These are phyloP conservation scores for Phytophthora citrophthora DNA, from an alignment of 352 stramenopile species.

Conservation along the genomic window DNA sequence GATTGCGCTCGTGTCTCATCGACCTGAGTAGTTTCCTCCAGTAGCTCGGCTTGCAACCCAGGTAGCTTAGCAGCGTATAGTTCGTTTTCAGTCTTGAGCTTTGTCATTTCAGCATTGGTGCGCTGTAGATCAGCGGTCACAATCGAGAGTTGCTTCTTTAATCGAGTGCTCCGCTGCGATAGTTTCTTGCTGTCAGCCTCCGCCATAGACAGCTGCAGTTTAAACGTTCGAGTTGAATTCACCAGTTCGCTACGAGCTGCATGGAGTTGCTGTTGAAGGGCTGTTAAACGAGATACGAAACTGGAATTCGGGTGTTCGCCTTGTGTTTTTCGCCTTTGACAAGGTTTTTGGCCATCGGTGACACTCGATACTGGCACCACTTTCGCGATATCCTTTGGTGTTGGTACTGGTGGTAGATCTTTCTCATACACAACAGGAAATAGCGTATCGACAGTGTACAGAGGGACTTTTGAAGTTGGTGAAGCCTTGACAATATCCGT, in stretches of 20 bases:
- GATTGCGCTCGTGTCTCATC: constrained; percentile 55
- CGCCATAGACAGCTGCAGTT: constrained; percentile 42
- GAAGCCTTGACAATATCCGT: neutral
- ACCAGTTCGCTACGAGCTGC: constrained; percentile 13
- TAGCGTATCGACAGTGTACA: constrained; percentile 45
- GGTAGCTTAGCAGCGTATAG: constrained; percentile 56
- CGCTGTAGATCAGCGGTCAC: constrained; percentile 45
- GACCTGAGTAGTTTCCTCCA: constrained; percentile 50
- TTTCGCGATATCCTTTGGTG: neutral
- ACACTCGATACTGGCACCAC: constrained; percentile 3
- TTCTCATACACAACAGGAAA: constrained; percentile 54
- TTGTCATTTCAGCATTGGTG: constrained; percentile 43
- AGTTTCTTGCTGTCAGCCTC: constrained; percentile 51
- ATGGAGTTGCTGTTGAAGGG: constrained; percentile 26
- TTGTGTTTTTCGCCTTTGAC: constrained; percentile 5
- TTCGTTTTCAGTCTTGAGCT: constrained; percentile 58
- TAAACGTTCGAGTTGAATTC: constrained; percentile 27
- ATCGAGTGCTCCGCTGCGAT: constrained; percentile 44
- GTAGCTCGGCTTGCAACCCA: constrained; percentile 50
- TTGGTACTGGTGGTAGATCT: neutral
- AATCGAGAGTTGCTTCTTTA: constrained; percentile 42
- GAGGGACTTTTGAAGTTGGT: neutral
- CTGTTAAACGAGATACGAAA: constrained; percentile 6
- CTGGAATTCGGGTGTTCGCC: neutral
- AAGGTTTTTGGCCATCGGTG: neutral